These are phyloP conservation scores for Misopates orontium DNA, from an alignment of 257 asterid species.

Conservation along the genomic window DNA sequence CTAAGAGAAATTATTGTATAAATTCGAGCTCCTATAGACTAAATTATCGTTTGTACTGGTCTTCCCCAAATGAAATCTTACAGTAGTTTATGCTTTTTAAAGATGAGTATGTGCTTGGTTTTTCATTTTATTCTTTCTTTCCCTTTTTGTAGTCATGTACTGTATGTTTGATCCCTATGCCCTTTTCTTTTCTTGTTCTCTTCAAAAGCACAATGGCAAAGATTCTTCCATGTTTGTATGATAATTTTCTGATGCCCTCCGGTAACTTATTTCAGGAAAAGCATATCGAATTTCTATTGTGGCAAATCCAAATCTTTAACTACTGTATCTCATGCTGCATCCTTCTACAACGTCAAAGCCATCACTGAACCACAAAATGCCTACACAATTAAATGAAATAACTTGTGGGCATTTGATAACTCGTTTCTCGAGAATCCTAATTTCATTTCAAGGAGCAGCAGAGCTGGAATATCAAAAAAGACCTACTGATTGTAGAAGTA, in stretches of 20 bases:
- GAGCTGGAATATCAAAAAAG: slow-evolving; percentile 55
- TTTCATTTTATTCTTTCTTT: neutral
- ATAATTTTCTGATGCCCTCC: slow-evolving; percentile 23
- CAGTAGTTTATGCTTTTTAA: neutral
- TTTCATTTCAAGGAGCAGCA: slow-evolving; percentile 33
- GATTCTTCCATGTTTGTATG: slow-evolving; percentile 9
- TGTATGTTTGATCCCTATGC: neutral
- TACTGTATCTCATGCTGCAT: slow-evolving; percentile 58
- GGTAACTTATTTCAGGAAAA: slow-evolving; percentile 32
- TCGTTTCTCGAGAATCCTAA: slow-evolving; percentile 47
- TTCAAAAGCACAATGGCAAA: slow-evolving; percentile 6
- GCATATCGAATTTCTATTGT: slow-evolving; percentile 41
- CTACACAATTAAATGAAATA: slow-evolving; percentile 59
- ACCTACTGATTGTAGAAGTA: slow-evolving; percentile 49
- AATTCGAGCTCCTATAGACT: neutral
- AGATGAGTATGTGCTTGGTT: neutral
- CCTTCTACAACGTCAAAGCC: slow-evolving; percentile 48
- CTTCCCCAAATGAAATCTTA: neutral
- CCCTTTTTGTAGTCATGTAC: neutral
- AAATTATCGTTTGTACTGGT: neutral
- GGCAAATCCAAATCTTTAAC: slow-evolving; percentile 51
- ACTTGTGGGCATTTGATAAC: slow-evolving; percentile 51
- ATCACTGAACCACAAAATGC: slow-evolving; percentile 62
- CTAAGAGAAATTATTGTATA: neutral
- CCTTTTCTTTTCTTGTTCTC: neutral